These are phyloP conservation scores for Auriscalpium microsporum DNA, from an alignment of 768 basidiomycete genomes.

Conservation along the genomic window DNA sequence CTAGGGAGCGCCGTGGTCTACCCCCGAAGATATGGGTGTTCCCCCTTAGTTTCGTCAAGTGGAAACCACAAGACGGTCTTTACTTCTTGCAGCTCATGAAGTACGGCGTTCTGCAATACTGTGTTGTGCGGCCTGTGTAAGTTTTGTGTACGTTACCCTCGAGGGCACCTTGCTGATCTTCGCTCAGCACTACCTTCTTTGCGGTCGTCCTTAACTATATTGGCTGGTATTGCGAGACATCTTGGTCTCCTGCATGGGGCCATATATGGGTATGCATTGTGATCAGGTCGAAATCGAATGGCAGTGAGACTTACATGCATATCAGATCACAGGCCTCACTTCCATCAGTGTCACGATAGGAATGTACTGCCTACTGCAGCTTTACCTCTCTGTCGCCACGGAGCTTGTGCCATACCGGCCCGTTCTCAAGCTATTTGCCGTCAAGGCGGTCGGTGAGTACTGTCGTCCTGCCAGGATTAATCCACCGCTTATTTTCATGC, in stretches of 20 bases:
- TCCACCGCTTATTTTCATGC: conserved; percentile 1
- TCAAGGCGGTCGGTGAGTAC: conserved; percentile 61
- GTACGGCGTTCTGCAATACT: conserved; percentile 70
- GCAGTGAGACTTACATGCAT: neutral
- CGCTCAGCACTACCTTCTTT: conserved; percentile 42
- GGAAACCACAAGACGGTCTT: conserved; percentile 62
- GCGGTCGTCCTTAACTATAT: conserved; percentile 55
- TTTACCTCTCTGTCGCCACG: conserved; percentile 50
- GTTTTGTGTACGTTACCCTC: conserved; percentile 9
- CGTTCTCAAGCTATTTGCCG: conserved; percentile 56
- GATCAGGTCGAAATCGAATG: too few species aligned
- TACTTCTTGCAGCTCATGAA: conserved; percentile 70
- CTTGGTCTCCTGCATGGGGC: conserved; percentile 60
- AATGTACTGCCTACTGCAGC: conserved; percentile 71
- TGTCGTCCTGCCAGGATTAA: neutral
- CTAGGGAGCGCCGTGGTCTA: conserved; percentile 34
- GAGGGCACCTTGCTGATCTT: neutral
- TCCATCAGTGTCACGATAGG: conserved; percentile 67
- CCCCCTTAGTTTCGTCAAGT: conserved; percentile 54
- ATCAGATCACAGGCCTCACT: conserved; percentile 49
- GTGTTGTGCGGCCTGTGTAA: conserved; percentile 52
- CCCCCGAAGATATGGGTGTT: conserved; percentile 56
- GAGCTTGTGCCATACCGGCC: conserved; percentile 53
- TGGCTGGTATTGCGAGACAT: conserved; percentile 66
- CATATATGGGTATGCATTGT: conserved; percentile 50